Evolutionary conservation across 1,139 yeast genomes (phyloP), one percentile per base, ranked within the genome.

Genomic region (Debaryomycetaceae sp.): DNA sequence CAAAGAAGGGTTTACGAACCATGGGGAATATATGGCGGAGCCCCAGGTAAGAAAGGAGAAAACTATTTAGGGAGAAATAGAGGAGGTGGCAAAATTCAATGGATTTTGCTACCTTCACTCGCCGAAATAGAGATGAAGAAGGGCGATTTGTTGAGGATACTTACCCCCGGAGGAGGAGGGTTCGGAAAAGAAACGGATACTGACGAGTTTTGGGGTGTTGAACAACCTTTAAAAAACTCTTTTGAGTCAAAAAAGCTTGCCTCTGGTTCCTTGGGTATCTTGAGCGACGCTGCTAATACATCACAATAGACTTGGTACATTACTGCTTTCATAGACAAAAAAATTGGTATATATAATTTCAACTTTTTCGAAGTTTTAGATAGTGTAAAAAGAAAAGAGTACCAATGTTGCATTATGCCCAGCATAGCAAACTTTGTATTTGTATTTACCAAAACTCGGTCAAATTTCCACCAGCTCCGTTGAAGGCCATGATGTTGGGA

Each of bases 401-500:
- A 4, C 31, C 11, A 27, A 27, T 27, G 31, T 27, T 27, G 31
- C 31, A 17, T 17, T 27, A 27, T 7, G 11, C 11, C 11, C 11
- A 27, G 11, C 11, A 27, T 27, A 27, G 31, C 31, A 27, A 27
- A 27, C 11, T 8, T 27, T 24, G 9, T 29, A 36, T 34, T 43
- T 45, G 50, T 6, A 38, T 51, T 46, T 66, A 69, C 95, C 95
- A 87, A 78, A 87, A 86, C 43, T 75, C 79, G 47, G 82, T 72
- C 61, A 87, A 66, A 68, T 84, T 84, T 66, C 82, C 82, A 54
- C 96, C 97, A 51, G 84, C 97, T 72, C 99, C 99, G 65, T 93
- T 93, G 79, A 72, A 93, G 45, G 93, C 90, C 68, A 93, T 80
- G 49, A 84, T 71, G 72, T 93, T 93, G 58, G 97, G 96, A 45